Evolutionary conservation across 768 basidiomycete species (phyloP), one percentile per base, ranked within the genome.

Genomic region (Lactifluus piperatus): DNA sequence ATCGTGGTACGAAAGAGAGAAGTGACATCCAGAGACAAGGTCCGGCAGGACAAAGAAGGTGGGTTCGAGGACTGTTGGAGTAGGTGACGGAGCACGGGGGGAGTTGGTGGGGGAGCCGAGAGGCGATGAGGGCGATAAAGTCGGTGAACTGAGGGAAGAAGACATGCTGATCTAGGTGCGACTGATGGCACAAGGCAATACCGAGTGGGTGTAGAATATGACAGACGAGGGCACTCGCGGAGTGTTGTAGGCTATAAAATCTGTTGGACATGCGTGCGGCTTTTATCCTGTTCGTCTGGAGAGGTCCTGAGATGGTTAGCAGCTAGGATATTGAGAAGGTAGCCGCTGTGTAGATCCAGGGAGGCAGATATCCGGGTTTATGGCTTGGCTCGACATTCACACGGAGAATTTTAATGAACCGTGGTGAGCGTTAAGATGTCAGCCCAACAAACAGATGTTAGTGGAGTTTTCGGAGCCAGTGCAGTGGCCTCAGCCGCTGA

Each of bases 21-120:
- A 87, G 41, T 74, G 73, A 66, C 88, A 91, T 62, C 86, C 82
- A 2, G 85, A 85, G 66, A 88, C 79, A 63, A 91, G 83, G 75
- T 90, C 87, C 26, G 88, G 88, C 50, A 91, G 74, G 64, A 68
- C 27, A 57, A 73, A 47, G 29, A 50, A 63, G 6, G 32, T 41
- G 9, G 60, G 54, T 36, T 54, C 54, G 32, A 53, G 14, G 55
- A 62, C 14, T 2, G 60, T 63, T 8, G 60, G 59, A 22, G 62
- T 62, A 4, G 62, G 59, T n/a, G 59, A 62, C 18, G 56, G 54
- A 20, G 59, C 20, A 22, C 54, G 54, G 26, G 29, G 1, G 26
- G 8, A 56, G 26, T 24, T 62, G 20, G 37, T 14, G 14, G 58
- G 62, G 0, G 54, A 54, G 22, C 20, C 30, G 34, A 53, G 53